phyloP scores from a whole-genome alignment of 345 rosid species.

The Bruguiera gymnorhiza region DNA sequence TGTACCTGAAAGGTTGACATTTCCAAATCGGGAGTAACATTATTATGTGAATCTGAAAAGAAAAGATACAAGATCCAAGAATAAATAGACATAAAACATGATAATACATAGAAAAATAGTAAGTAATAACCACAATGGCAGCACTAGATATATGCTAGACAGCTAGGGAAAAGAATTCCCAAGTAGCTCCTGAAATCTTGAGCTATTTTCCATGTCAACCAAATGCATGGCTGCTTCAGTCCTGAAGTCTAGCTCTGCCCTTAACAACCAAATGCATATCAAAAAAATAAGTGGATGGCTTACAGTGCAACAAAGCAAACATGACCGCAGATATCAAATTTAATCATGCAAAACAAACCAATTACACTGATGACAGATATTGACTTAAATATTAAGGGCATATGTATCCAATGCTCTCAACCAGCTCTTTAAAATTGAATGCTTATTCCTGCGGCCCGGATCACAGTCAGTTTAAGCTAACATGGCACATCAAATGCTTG shows the following conservation, averaged over 20 bases:
- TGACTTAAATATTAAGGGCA: slow-evolving; percentile 54
- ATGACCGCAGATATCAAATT: neutral
- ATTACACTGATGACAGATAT: slow-evolving; percentile 38
- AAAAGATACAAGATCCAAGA: neutral
- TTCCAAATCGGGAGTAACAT: slow-evolving; percentile 30
- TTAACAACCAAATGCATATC: no score
- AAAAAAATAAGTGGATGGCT: no score
- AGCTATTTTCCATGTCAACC: no score
- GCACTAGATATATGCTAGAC: no score
- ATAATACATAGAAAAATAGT: neutral
- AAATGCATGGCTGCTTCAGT: no score
- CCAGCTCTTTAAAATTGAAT: slow-evolving; percentile 54
- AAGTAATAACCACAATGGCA: neutral
- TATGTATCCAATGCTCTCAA: slow-evolving; percentile 45
- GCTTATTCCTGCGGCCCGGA: slow-evolving; percentile 53
- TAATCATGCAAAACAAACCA: slow-evolving; percentile 14
- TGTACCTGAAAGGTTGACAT: slow-evolving; percentile 36
- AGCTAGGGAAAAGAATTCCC: no score
- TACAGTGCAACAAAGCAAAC: neutral
- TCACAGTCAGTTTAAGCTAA: slow-evolving; percentile 32
- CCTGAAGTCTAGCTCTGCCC: no score
- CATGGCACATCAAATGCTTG: slow-evolving; percentile 15
- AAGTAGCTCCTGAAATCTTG: no score
- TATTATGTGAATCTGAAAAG: slow-evolving; percentile 37
- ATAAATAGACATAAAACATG: neutral